phyloP scores from a whole-genome alignment of 2,329 filamentous ascomycete genomes.

The Eutypella sp. region DNA sequence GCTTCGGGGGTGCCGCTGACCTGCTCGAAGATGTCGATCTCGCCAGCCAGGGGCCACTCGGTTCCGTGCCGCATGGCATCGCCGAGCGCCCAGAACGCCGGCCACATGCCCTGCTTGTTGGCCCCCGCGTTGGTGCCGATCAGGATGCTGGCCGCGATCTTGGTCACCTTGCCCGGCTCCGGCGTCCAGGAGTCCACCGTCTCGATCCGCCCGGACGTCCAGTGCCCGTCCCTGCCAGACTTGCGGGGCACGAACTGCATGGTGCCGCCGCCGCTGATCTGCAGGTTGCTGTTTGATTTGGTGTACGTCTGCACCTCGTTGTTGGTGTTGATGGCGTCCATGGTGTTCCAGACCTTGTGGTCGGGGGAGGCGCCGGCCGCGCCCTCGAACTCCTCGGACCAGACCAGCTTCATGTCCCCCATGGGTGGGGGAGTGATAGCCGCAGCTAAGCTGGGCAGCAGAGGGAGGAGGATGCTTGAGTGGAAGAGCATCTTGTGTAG shows the following conservation, averaged over 20 bases:
- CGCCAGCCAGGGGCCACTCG: slow-evolving; percentile 48
- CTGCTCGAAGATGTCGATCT: slow-evolving; percentile 55
- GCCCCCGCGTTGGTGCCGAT: slow-evolving; percentile 35
- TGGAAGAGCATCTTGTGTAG: slow-evolving; percentile 24
- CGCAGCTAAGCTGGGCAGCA: slow-evolving; percentile 22
- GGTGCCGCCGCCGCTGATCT: slow-evolving; percentile 44
- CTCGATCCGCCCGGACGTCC: slow-evolving; percentile 54
- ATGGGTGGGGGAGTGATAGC: slow-evolving; percentile 23
- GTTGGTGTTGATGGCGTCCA: slow-evolving; percentile 41
- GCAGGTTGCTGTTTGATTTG: slow-evolving; percentile 40
- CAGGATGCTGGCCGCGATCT: slow-evolving; percentile 41
- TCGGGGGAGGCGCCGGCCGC: slow-evolving; percentile 19
- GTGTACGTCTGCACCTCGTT: slow-evolving; percentile 48
- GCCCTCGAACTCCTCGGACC: slow-evolving; percentile 24
- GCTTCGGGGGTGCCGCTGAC: slow-evolving; percentile 44
- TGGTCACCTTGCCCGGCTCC: slow-evolving; percentile 37
- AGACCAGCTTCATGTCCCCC: slow-evolving; percentile 21
- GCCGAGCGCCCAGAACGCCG: slow-evolving; percentile 55
- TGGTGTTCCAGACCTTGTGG: slow-evolving; percentile 20
- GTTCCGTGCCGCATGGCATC: slow-evolving; percentile 42
- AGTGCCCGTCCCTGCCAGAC: slow-evolving; percentile 32
- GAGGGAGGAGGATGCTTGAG: slow-evolving; percentile 17
- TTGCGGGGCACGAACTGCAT: slow-evolving; percentile 47
- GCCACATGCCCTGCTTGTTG: slow-evolving; percentile 51
- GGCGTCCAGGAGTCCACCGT: slow-evolving; percentile 44